phyloP scores from a whole-genome alignment of 2,329 filamentous ascomycete genomes.

The Bipolaris gigantea region DNA sequence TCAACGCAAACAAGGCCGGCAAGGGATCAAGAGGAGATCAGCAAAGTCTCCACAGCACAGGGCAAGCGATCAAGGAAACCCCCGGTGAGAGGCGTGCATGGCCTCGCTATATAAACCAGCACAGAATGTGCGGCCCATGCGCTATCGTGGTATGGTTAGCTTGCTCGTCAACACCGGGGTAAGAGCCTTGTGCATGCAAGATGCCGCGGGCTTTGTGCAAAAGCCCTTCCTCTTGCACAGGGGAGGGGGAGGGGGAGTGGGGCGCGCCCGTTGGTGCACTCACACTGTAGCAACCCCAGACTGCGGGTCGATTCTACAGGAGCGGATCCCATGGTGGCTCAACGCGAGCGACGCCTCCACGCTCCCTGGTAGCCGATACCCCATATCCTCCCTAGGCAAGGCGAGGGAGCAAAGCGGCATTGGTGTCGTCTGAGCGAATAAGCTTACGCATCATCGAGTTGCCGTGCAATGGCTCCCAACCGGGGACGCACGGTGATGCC shows the following conservation, averaged over 20 bases:
- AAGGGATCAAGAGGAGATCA: conserved; percentile 7
- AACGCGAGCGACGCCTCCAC: conserved; percentile 1
- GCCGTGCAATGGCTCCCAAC: not conserved
- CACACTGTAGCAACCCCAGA: conserved; percentile 14
- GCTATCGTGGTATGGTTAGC: conserved; percentile 9
- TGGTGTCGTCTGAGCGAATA: conserved; percentile 12
- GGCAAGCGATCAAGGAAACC: conserved; percentile 15
- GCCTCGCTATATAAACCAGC: conserved; percentile 31
- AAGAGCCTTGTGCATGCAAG: conserved; percentile 11
- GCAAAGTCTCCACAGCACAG: conserved; percentile 20
- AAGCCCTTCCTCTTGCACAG: too few relatives aligned
- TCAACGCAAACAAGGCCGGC: conserved; percentile 1
- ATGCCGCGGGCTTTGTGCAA: conserved; percentile 21
- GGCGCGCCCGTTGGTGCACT: too few relatives aligned
- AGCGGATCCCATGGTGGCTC: not conserved
- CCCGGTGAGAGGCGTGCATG: conserved; percentile 9
- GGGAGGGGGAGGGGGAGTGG: too few relatives aligned
- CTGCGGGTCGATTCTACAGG: not conserved
- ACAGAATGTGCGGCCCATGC: conserved; percentile 27
- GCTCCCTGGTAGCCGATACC: conserved; percentile 8
- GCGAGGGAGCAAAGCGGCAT: conserved; percentile 1
- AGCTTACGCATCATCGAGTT: not conserved
- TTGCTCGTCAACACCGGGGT: conserved; percentile 26
- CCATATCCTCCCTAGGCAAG: conserved; percentile 5
- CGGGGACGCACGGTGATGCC: conserved; percentile 1